Base-by-base conservation (phyloP, 2,329 filamentous ascomycete species). In the Ophiostoma novo-ulmi region DNA sequence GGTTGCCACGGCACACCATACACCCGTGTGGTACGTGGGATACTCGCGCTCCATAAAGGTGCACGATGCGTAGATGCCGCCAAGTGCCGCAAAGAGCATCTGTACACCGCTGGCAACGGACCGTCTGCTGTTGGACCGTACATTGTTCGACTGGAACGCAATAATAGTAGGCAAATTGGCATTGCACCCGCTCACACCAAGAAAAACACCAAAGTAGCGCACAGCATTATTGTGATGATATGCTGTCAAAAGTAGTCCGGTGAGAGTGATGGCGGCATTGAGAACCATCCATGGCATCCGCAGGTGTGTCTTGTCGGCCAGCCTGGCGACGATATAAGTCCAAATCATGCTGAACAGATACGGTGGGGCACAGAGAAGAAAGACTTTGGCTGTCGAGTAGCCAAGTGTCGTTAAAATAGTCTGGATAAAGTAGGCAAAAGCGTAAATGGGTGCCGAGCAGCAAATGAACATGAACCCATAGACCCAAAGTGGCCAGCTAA, bases 81-180 rank as follows among this genome's bases (percentile, higher is more conserved):
- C 78, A 38, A 78, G 74, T 0, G 77, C 75, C 0, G 77, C 78
- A 70, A 78, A 78, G 0, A 77, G 68, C 67, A 78, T 75, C 69
- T 79, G 77, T 10, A 78, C 74, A 5, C 76, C 77, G 38, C 75
- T 77, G 8, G 74, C 77, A 4, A 79, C 76, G 48, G 73, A 74
- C n/a, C 77, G 41, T 6, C 69, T 58, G 44, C 65, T 70, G 58
- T 72, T 65, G 36, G 66, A 66, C 69, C 91, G 88, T 76, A 96
- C 90, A 79, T 95, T 96, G 80, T 94, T 95, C 36, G 91, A 91
- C 80, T 94, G 92, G 80, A 92, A 94, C 0, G 91, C 85, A 81
- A 96, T 87, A 58, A 87, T 83, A 1, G 87, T 84, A 0, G 92
- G 92, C 8, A 94, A 83, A 77, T 94, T 94, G 74, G 88, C 86